Conservation (phyloP, 345 rosid genomes). For the Bruguiera gymnorhiza region DNA sequence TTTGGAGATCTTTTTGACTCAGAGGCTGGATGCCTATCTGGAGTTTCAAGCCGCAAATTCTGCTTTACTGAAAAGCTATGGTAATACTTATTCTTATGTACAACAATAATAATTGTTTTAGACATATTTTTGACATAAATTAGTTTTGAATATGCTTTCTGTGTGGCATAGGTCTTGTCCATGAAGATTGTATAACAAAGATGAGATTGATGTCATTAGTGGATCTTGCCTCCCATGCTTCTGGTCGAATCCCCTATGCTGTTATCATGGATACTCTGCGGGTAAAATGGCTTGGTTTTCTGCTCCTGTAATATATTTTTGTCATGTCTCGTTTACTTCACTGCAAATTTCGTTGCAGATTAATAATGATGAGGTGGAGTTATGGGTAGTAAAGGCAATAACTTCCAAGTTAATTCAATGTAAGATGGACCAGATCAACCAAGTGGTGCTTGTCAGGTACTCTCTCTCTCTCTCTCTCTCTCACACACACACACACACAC, state of each 20-base stretch:
- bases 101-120: neutral
- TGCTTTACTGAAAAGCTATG: conserved; percentile 60
- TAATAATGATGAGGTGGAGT: conserved; percentile 70
- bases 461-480: neutral
- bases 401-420: conserved; percentile 72
- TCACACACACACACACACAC: neutral
- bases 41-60: conserved; percentile 80
- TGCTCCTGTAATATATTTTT: conserved; percentile 6
- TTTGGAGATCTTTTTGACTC: conserved; percentile 74
- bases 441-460: conserved; percentile 73
- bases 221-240: conserved; percentile 64
- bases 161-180: conserved; percentile 59
- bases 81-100: conserved; percentile 29
- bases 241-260: conserved; percentile 72
- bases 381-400: conserved; percentile 87
- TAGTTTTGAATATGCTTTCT: neutral
- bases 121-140: neutral
- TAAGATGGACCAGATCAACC: conserved; percentile 93
- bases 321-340: conserved; percentile 1
- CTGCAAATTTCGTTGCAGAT: conserved; percentile 42
- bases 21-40: conserved; percentile 69
- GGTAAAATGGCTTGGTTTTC: conserved; percentile 38
- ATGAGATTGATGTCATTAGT: conserved; percentile 85
- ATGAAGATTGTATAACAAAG: conserved; percentile 81
- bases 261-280: conserved; percentile 63